Evolutionary conservation across 306 rosid genomes (phyloP), one percentile per base, ranked within the genome.

Genomic region (Delonix regia): DNA sequence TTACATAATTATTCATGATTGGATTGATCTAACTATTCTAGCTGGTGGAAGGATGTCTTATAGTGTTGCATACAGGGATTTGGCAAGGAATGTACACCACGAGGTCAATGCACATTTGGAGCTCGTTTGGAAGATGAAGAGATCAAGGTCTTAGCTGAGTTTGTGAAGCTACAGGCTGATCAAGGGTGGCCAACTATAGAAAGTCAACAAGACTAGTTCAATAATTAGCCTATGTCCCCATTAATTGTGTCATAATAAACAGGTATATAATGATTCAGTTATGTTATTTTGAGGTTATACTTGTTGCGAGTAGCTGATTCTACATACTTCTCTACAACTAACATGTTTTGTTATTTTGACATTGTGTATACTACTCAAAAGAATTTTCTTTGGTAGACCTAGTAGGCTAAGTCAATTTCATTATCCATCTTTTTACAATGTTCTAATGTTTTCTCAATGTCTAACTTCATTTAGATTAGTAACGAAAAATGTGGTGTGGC

Each of bases 71-170:
- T 80, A 64, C 78, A 94, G 97, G 98, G 95, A 18, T 92, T 92
- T 85, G 98, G 95, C 25, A 88, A 88, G 85, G 89, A 92, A 42
- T 94, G 97, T 81, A 92, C 69, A 49, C 98, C 97, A n/a, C 83
- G 92, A 73, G 97, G 97, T 16, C 98, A 94, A 72, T 94, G 98
- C 84, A 94, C 98, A 64, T 94, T 94, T 85, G 97, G 97, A 76
- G 89, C 93, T 47, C 98, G 97, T 75, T 87, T 94, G 91, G 91
- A 83, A 80, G 97, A 92, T 56, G 92, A 90, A 73, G 97, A 92
- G 33, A 92, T 94, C 73, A 89, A 84, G 91, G 77, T 92, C 69
- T 83, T 94, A 83, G 97, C 97, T 1, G 86, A 90, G 85, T 92
- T 88, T 89, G 97, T 94, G 68, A 92, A 87, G 89, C 67, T 86